These are phyloP conservation scores for Paecilomyces dactylethromorphus DNA, from an alignment of 2,329 filamentous ascomycete species.

Conservation along the genomic window DNA sequence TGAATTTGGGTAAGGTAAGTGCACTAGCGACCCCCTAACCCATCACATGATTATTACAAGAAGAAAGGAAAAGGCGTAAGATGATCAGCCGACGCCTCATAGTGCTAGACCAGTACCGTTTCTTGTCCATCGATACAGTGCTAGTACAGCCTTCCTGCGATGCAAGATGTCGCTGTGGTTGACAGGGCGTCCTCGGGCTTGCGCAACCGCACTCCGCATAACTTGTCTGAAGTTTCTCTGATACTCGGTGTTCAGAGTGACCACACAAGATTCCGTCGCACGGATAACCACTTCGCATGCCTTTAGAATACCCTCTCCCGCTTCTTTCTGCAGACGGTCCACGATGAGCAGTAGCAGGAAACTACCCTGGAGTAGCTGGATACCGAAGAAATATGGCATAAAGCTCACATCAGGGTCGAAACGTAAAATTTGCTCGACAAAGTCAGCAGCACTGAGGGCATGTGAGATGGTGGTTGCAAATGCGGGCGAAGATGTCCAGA, in stretches of 20 bases:
- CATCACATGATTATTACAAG: not conserved
- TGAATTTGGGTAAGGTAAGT: not conserved
- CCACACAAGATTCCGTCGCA: slow-evolving; percentile 86
- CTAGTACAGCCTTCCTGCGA: slow-evolving; percentile 72
- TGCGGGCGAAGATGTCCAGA: slow-evolving; percentile 86
- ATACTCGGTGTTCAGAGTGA: slow-evolving; percentile 91
- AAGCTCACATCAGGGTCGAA: slow-evolving; percentile 87
- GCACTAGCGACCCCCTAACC: not conserved
- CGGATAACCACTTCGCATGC: slow-evolving; percentile 90
- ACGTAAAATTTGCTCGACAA: slow-evolving; percentile 78
- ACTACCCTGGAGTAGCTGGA: slow-evolving; percentile 84
- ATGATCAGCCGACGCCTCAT: slow-evolving; percentile 7
- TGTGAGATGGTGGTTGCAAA: slow-evolving; percentile 84
- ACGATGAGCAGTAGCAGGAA: slow-evolving; percentile 82
- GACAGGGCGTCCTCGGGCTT: slow-evolving; percentile 77
- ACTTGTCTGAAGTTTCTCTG: slow-evolving; percentile 95
- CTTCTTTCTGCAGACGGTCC: slow-evolving; percentile 80
- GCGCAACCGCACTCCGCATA: slow-evolving; percentile 84
- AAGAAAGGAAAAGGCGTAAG: not conserved
- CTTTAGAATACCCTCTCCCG: slow-evolving; percentile 75
- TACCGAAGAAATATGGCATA: slow-evolving; percentile 96
- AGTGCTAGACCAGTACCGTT: slow-evolving; percentile 77
- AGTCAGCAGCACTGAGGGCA: slow-evolving; percentile 81
- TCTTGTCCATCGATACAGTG: slow-evolving; percentile 85
- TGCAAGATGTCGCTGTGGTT: slow-evolving; percentile 82